Conservation (phyloP, 495 filamentous ascomycete genomes). For the Aspergillus olivimuriae region DNA sequence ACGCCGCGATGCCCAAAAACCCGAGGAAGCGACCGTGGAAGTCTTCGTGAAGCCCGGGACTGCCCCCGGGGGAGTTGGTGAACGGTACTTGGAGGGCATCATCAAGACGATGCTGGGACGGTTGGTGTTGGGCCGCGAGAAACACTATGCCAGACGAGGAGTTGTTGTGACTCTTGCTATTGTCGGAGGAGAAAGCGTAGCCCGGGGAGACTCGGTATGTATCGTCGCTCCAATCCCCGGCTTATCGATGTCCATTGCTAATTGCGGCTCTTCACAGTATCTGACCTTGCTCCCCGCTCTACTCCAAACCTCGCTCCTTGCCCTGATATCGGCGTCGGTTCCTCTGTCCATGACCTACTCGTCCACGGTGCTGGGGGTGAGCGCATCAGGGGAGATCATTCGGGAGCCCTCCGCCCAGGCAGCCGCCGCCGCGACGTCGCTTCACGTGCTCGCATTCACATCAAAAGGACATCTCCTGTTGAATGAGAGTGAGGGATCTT, state of each 20-base stretch:
- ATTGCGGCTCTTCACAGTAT: constrained; percentile 46
- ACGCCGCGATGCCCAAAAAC: constrained; percentile 71
- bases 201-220: constrained; percentile 66
- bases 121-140: constrained; percentile 30
- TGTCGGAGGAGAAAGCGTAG: constrained; percentile 49
- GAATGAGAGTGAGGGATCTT: constrained; percentile 74
- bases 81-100: constrained; percentile 44
- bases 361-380: constrained; percentile 55
- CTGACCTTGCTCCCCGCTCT: constrained; percentile 68
- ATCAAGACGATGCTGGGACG: constrained; percentile 24
- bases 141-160: constrained; percentile 32
- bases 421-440: constrained; percentile 52
- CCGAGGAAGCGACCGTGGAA: constrained; percentile 85
- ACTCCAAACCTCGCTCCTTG: constrained; percentile 63
- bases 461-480: constrained; percentile 68
- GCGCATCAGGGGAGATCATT: constrained; percentile 43
- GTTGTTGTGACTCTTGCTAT: constrained; percentile 38
- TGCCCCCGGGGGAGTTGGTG: constrained; percentile 63
- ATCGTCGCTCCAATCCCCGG: neutral
- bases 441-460: constrained; percentile 74
- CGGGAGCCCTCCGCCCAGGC: constrained; percentile 50
- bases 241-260: neutral
- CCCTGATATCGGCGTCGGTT: constrained; percentile 69
- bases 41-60: constrained; percentile 78
- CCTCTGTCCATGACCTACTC: constrained; percentile 66